Evolutionary conservation across 2,329 filamentous ascomycete genomes (phyloP), one percentile per base, ranked within the genome.

Genomic region (Colletotrichum somersetense): DNA sequence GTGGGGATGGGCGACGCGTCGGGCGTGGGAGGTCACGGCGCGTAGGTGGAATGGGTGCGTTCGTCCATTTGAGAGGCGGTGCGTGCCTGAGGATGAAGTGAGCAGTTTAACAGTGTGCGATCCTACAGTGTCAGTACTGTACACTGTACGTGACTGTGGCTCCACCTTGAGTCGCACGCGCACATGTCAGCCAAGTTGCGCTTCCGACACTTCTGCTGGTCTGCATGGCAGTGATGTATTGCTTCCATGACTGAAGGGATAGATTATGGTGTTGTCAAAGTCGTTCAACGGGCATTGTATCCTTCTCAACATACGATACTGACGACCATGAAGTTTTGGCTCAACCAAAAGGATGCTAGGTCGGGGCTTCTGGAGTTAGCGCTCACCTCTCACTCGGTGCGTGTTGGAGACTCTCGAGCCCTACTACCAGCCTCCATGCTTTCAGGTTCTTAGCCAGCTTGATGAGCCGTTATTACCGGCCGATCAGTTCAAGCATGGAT

Each of bases 1-100:
- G 69, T 73, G 69, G 69, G 69, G 68, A 71, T 72, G 44, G 66
- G 58, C 66, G 70, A 73, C 73, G 73, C 73, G 73, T 75, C 73
- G 14, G 23, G 46, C 35, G 68, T 46, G 50, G 40, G 33, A 57
- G 67, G 66, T 65, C 62, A 33, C 12, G 69, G 56, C 71, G 67
- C 67, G 71, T 66, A 57, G 23, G 56, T 44, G 16, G 40, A 42
- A 42, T 71, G 62, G 70, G 66, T 64, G 66, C 66, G 33, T 33
- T 26, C 26, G 33, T 40, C 58, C 59, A 50, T 70, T 70, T 56
- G 66, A 48, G 33, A 67, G 58, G 55, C 30, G 48, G 55, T 67
- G 53, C 40, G 26, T 70, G 70, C 70, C 70, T 72, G 70, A 72
- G 70, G 70, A 72, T 52, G 23, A 55, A 46, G 33, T 7, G 20